Evolutionary conservation across 2,329 filamentous ascomycete genomes (phyloP).

Genomic region (Penicillium sp.): DNA sequence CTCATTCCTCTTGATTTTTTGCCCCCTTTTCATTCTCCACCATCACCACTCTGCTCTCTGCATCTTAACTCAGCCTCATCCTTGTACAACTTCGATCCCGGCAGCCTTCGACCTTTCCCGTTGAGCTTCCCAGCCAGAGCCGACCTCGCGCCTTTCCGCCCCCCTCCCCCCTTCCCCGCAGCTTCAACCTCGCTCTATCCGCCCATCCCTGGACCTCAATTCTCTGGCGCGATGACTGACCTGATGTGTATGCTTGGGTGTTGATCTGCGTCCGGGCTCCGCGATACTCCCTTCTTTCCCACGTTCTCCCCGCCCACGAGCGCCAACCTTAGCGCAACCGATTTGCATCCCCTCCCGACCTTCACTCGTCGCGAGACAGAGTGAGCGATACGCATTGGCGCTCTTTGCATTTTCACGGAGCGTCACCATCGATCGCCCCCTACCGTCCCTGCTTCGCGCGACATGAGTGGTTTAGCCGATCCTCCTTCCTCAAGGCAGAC

Average conservation of each 20-base stretch:
- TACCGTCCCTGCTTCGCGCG: conserved; percentile 21
- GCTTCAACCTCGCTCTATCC: conserved; percentile 8
- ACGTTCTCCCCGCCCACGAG: conserved; percentile 30
- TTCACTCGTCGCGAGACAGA: not conserved
- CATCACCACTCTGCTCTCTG: not conserved
- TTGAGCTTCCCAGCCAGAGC: conserved; percentile 6
- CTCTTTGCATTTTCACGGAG: not conserved
- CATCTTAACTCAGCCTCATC: not conserved
- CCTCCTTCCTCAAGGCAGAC: conserved; percentile 43
- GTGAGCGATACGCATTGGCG: not conserved
- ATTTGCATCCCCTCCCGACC: conserved; percentile 1
- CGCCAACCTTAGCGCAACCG: conserved; percentile 15
- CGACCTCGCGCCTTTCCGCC: conserved; percentile 2
- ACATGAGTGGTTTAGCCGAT: conserved; percentile 44
- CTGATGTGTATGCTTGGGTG: conserved; percentile 25
- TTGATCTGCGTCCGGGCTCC: conserved; percentile 32
- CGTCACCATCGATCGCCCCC: not conserved
- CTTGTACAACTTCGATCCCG: not conserved
- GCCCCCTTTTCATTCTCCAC: not conserved
- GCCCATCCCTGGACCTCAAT: conserved; percentile 12
- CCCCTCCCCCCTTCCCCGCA: conserved; percentile 17
- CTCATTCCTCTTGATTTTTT: not conserved
- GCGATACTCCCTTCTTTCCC: conserved; percentile 21
- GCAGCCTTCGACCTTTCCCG: conserved; percentile 3
- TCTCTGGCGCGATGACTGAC: conserved; percentile 29